phyloP scores from a whole-genome alignment of 495 filamentous ascomycete genomes.

The Schizothecium vesticola region DNA sequence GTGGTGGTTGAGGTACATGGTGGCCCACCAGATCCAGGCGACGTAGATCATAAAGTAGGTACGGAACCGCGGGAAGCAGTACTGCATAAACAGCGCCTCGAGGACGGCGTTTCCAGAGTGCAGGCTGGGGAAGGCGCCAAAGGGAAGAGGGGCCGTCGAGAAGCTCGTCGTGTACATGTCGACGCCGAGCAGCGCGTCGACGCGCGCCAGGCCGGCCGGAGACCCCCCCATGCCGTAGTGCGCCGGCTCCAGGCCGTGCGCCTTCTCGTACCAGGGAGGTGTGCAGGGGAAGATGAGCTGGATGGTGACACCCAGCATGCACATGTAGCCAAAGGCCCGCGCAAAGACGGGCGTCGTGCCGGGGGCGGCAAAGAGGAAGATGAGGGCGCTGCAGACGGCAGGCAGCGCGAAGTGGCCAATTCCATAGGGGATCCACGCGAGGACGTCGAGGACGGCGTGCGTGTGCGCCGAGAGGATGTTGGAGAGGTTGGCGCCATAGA shows the following conservation, averaged over 20 bases:
- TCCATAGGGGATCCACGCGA: slow-evolving; percentile 93
- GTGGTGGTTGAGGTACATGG: slow-evolving; percentile 94
- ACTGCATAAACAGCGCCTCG: slow-evolving; percentile 87
- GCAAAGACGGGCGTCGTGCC: slow-evolving; percentile 82
- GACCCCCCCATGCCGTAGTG: slow-evolving; percentile 86
- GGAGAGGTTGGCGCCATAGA: slow-evolving; percentile 93
- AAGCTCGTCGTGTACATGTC: slow-evolving; percentile 90
- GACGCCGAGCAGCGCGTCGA: slow-evolving; percentile 81
- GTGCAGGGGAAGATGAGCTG: slow-evolving; percentile 90
- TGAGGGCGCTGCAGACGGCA: slow-evolving; percentile 62
- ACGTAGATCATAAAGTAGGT: slow-evolving; percentile 75
- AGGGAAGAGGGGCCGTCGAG: slow-evolving; percentile 81
- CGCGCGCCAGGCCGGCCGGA: slow-evolving; percentile 80
- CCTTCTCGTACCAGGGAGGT: slow-evolving; percentile 91
- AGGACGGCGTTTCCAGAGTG: slow-evolving; percentile 82
- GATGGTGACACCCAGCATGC: slow-evolving; percentile 74
- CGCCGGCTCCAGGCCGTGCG: slow-evolving; percentile 76
- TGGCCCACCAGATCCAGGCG: slow-evolving; percentile 96
- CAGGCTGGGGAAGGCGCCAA: slow-evolving; percentile 89
- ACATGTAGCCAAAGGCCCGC: slow-evolving; percentile 85
- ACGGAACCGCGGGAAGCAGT: slow-evolving; percentile 75
- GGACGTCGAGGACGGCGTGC: slow-evolving; percentile 69
- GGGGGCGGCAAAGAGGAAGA: slow-evolving; percentile 85
- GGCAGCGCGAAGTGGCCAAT: slow-evolving; percentile 82
- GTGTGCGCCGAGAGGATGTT: slow-evolving; percentile 90